Conservation (phyloP, 768 basidiomycete species). For the Neoboletus magnificus region DNA sequence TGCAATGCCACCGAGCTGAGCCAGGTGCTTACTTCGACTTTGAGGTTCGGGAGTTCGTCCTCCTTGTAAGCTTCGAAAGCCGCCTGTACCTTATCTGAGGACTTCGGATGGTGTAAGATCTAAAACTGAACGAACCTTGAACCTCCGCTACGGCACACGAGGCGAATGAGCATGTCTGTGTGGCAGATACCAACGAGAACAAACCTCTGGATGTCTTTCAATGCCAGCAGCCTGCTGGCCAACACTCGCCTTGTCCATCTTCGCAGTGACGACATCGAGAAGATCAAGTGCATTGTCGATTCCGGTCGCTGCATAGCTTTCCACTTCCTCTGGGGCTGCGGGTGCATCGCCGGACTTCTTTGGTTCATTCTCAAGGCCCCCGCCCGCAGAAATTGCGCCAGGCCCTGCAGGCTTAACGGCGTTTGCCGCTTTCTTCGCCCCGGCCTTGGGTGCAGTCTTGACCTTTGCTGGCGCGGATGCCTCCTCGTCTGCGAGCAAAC, state of each 20-base stretch:
- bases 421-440: slow-evolving; percentile 50
- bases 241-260: slow-evolving; percentile 89
- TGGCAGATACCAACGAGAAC: slow-evolving; percentile 19
- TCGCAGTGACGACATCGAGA: slow-evolving; percentile 83
- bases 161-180: slow-evolving; percentile 11
- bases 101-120: not conserved
- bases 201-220: slow-evolving; percentile 89
- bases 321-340: slow-evolving; percentile 39
- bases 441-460: slow-evolving; percentile 64
- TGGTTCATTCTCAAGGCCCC: slow-evolving; percentile 34
- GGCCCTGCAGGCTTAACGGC: slow-evolving; percentile 69
- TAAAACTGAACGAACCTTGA: slow-evolving; percentile 55
- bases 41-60: slow-evolving; percentile 75
- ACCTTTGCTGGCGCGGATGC: slow-evolving; percentile 51
- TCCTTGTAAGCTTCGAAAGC: slow-evolving; percentile 92
- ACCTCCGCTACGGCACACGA: slow-evolving; percentile 60
- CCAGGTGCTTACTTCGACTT: slow-evolving; percentile 59
- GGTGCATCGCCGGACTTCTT: slow-evolving; percentile 24
- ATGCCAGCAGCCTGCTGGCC: slow-evolving; percentile 84
- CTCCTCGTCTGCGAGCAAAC: slow-evolving; percentile 88
- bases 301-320: slow-evolving; percentile 80
- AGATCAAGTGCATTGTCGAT: slow-evolving; percentile 90
- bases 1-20: not conserved
- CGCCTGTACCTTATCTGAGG: slow-evolving; percentile 42
- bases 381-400: slow-evolving; percentile 81